Evolutionary conservation across 2,329 filamentous ascomycete genomes (phyloP), one percentile per base, ranked within the genome.

Genomic region (Pseudovirgaria hyperparasitica): DNA sequence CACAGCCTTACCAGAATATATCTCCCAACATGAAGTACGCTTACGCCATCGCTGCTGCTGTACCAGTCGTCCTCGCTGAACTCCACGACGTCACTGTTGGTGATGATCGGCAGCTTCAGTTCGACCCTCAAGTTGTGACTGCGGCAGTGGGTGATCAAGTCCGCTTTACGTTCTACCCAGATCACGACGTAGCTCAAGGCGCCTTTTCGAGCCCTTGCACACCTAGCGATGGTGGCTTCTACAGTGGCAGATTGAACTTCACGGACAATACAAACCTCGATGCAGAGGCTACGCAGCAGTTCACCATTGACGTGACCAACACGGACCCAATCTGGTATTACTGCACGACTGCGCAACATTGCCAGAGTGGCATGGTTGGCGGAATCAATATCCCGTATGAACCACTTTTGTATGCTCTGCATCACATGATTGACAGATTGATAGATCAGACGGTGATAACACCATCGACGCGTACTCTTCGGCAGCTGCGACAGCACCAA

Each of bases 351-450:
- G 23, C 23, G 13, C 29, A 19, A 20, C 42, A 46, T 33, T 47
- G 44, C 30, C 36, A 40, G 31, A 27, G 23, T 22, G 41, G 41
- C 4, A 44, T 44, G 38, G 41, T 42, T 14, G 41, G 40, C 7
- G 40, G 34, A 1, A 35, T 36, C 14, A 41, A 42, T 24, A 8
- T 38, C 5, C 40, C 44, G 33, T 40, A 23, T 35, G 38, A 33
- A n/a, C 6, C 5, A 5, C 22, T 19, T 3, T 14, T n/a, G n/a
- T n/a, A n/a, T n/a, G n/a, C n/a, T n/a, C n/a, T n/a, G n/a, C n/a
- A n/a, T n/a, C n/a, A n/a, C n/a, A n/a, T n/a, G n/a, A n/a, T n/a
- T n/a, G n/a, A n/a, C n/a, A n/a, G n/a, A n/a, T n/a, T n/a, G n/a
- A n/a, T n/a, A n/a, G n/a, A n/a, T n/a, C n/a, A n/a, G n/a, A n/a